These are phyloP conservation scores for Populus ilicifolia DNA, from an alignment of 345 rosid species.

Conservation along the genomic window DNA sequence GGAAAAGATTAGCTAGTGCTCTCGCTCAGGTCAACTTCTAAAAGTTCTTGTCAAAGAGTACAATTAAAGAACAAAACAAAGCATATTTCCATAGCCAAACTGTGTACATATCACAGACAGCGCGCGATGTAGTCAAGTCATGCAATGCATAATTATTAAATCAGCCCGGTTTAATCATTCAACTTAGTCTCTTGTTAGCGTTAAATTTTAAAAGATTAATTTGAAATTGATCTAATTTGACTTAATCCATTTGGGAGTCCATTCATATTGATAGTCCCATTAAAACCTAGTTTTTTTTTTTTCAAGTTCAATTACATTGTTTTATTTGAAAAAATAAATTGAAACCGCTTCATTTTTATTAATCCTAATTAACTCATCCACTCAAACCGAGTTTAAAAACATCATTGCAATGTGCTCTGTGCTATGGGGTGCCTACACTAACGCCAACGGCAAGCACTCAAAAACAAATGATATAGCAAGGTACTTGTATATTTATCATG, in stretches of 20 bases:
- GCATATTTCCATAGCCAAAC: not conserved
- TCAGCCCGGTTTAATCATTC: too few species aligned
- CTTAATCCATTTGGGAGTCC: fast-evolving
- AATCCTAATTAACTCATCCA: too few species aligned
- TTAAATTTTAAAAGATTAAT: too few species aligned
- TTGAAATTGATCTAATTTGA: too few species aligned
- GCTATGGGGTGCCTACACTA: conserved; percentile 18
- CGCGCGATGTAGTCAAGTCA: not conserved
- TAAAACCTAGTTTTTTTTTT: too few species aligned
- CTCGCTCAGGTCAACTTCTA: not conserved
- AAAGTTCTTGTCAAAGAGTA: not conserved
- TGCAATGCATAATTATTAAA: not conserved
- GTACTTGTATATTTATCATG: conserved; percentile 28
- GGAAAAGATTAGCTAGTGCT: not conserved
- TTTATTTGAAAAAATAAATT: too few species aligned
- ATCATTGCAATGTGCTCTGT: too few species aligned
- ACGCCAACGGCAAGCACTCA: conserved; percentile 33
- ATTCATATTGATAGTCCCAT: too few species aligned
- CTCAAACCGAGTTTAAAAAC: too few species aligned
- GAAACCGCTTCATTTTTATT: too few species aligned
- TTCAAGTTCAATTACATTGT: too few species aligned
- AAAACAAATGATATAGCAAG: conserved; percentile 14
- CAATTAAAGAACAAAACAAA: not conserved
- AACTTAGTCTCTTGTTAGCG: fast-evolving
- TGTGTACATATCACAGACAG: too few species aligned